Conservation (phyloP, 2,329 filamentous ascomycete species). For the Hypoxylon sp. region DNA sequence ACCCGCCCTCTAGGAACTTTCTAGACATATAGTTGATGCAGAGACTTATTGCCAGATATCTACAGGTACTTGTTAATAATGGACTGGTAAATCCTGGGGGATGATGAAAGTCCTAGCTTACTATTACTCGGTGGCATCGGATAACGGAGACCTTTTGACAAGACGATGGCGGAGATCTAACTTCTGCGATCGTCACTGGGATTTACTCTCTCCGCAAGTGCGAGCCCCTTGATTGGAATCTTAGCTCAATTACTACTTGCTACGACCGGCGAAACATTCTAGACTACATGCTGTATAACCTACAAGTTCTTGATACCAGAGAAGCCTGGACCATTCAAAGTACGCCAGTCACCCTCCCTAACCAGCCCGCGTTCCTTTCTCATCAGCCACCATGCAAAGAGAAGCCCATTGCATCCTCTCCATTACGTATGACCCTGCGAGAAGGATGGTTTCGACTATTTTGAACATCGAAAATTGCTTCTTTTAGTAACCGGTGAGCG, state of each 20-base stretch:
- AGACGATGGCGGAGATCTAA: slow-evolving; percentile 13
- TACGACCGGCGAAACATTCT: slow-evolving; percentile 14
- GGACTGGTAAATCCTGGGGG: not conserved
- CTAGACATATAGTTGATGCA: not conserved
- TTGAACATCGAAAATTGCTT: slow-evolving; percentile 23
- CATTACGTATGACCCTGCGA: slow-evolving; percentile 26
- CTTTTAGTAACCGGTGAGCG: slow-evolving; percentile 36
- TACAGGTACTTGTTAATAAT: not conserved
- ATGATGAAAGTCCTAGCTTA: slow-evolving; percentile 12
- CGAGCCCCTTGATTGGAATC: slow-evolving; percentile 22
- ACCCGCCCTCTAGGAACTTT: not conserved
- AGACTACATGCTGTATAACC: slow-evolving; percentile 30
- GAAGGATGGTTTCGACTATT: slow-evolving; percentile 24
- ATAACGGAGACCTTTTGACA: not conserved
- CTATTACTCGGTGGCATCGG: not conserved
- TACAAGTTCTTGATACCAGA: slow-evolving; percentile 3
- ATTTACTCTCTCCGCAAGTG: slow-evolving; percentile 9
- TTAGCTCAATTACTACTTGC: not conserved
- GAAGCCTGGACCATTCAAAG: slow-evolving; percentile 15
- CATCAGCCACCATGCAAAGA: slow-evolving; percentile 37
- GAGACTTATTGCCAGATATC: not conserved
- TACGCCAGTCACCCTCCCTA: not conserved
- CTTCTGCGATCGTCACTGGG: slow-evolving; percentile 18
- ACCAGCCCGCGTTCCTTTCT: slow-evolving; percentile 16
- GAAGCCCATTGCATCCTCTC: slow-evolving; percentile 10